A percentile compares a stretch with the other conserved stretches of the same genome.
These are phyloP conservation scores for Fraxinus sp. DNA, from an alignment of 305 asterid species.

Conservation along the genomic window DNA sequence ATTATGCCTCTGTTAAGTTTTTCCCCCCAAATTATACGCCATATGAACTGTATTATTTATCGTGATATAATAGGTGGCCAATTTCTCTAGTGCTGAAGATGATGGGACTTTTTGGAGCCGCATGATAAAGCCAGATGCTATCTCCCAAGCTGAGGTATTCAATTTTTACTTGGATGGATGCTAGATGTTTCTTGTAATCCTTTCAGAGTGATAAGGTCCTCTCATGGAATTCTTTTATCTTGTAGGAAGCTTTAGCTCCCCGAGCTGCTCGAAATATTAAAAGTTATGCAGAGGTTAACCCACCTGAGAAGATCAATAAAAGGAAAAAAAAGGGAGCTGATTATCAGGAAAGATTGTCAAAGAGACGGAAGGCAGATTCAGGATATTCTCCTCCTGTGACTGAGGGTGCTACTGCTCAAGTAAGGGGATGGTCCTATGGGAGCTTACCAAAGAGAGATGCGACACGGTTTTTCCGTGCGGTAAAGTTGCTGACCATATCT, in stretches of 20 bases:
- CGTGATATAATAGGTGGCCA: slow-evolving; percentile 72
- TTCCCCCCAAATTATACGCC: not conserved
- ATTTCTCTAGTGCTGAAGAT: slow-evolving; percentile 91
- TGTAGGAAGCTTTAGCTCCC: slow-evolving; percentile 91
- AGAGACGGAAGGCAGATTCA: slow-evolving; percentile 84
- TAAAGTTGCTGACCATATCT: slow-evolving; percentile 33
- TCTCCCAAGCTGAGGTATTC: slow-evolving; percentile 76
- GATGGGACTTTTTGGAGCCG: slow-evolving; percentile 99
- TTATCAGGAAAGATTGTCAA: slow-evolving; percentile 70
- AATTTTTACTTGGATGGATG: slow-evolving; percentile 25
- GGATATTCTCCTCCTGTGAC: slow-evolving; percentile 66
- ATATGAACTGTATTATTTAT: slow-evolving; percentile 19
- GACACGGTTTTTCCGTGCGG: slow-evolving; percentile 91
- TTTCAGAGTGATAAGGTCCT: slow-evolving; percentile 22
- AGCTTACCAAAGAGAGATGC: slow-evolving; percentile 96
- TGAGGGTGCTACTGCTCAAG: slow-evolving; percentile 97
- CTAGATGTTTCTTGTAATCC: slow-evolving; percentile 19
- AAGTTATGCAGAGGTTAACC: slow-evolving; percentile 87
- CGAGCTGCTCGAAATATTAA: slow-evolving; percentile 93
- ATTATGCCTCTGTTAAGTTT: slow-evolving; percentile 12
- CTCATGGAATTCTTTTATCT: slow-evolving; percentile 18
- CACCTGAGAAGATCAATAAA: slow-evolving; percentile 66
- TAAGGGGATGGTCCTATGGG: slow-evolving; percentile 95
- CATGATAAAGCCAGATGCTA: slow-evolving; percentile 95
- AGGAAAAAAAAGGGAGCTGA: slow-evolving; percentile 86